These are phyloP conservation scores for Prunus mume DNA, from an alignment of 306 rosid species.

Conservation along the genomic window DNA sequence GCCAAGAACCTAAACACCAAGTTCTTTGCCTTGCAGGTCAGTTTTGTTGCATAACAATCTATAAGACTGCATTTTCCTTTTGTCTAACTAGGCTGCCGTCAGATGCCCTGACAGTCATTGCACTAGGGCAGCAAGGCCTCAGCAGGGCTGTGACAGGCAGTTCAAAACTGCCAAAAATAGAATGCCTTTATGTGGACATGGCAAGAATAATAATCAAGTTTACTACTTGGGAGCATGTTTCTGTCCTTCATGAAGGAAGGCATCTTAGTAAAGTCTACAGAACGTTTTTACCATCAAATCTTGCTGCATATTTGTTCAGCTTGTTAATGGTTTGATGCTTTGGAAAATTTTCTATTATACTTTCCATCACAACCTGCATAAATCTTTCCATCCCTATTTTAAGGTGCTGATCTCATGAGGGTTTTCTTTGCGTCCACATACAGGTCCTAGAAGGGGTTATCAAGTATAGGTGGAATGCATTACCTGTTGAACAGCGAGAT, in stretches of 20 bases:
- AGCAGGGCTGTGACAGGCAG: neutral
- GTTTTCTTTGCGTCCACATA: conserved; percentile 1
- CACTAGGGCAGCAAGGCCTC: neutral
- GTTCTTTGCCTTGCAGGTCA: conserved; percentile 98
- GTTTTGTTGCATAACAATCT: conserved; percentile 16
- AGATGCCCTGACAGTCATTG: neutral
- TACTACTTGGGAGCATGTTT: neutral
- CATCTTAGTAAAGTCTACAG: neutral
- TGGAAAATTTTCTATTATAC: neutral
- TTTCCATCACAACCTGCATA: neutral
- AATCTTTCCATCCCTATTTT: neutral
- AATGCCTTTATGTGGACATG: neutral
- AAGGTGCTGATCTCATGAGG: conserved; percentile 1
- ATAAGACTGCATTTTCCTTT: neutral
- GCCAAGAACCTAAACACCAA: conserved; percentile 81
- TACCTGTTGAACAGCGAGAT: conserved; percentile 95
- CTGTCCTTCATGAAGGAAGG: neutral
- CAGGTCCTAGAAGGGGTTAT: conserved; percentile 99
- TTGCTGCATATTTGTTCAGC: neutral
- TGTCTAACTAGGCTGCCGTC: neutral
- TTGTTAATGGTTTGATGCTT: neutral
- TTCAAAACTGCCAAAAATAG: neutral
- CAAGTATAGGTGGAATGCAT: conserved; percentile 96
- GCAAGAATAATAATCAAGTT: neutral
- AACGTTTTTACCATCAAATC: neutral